Conservation (phyloP, 2,329 filamentous ascomycete genomes). For the Aspergillus sp. region DNA sequence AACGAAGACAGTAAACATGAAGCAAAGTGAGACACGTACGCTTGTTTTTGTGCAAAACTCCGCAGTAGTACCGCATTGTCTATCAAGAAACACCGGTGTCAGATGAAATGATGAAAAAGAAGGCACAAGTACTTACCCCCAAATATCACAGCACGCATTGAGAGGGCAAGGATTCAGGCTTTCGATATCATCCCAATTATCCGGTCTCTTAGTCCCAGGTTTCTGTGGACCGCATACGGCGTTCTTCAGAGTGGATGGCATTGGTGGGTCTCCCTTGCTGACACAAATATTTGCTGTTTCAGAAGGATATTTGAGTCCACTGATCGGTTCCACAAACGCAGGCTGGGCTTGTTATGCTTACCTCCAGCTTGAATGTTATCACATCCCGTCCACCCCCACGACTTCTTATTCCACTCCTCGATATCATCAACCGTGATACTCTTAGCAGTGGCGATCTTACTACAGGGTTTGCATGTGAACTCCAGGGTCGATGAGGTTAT, state of each 20-base stretch:
- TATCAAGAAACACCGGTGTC: too few relatives aligned
- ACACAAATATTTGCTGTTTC: conserved; percentile 42
- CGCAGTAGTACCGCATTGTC: conserved; percentile 47
- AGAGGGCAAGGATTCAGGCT: conserved; percentile 51
- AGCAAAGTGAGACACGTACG: too few relatives aligned
- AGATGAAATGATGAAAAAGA: too few relatives aligned
- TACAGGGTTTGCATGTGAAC: too few relatives aligned
- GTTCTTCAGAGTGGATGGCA: conserved; percentile 42
- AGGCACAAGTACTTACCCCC: conserved; percentile 31
- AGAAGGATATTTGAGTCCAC: neutral
- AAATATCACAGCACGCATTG: conserved; percentile 48
- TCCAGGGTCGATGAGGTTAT: too few relatives aligned
- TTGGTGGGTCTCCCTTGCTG: conserved; percentile 43
- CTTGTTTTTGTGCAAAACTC: conserved; percentile 35
- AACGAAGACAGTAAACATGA: too few relatives aligned
- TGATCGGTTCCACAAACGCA: too few relatives aligned
- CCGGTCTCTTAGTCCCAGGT: conserved; percentile 35
- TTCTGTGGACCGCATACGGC: conserved; percentile 52
- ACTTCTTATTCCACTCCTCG: conserved; percentile 41
- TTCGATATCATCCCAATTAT: conserved; percentile 7
- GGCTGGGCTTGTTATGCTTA: too few relatives aligned
- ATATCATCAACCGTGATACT: conserved; percentile 31
- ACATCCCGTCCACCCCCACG: conserved; percentile 51
- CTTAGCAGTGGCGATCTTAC: conserved; percentile 19
- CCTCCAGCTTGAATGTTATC: conserved; percentile 26